Conservation (phyloP, 2,329 filamentous ascomycete species). For the Aspergillus sp. region DNA sequence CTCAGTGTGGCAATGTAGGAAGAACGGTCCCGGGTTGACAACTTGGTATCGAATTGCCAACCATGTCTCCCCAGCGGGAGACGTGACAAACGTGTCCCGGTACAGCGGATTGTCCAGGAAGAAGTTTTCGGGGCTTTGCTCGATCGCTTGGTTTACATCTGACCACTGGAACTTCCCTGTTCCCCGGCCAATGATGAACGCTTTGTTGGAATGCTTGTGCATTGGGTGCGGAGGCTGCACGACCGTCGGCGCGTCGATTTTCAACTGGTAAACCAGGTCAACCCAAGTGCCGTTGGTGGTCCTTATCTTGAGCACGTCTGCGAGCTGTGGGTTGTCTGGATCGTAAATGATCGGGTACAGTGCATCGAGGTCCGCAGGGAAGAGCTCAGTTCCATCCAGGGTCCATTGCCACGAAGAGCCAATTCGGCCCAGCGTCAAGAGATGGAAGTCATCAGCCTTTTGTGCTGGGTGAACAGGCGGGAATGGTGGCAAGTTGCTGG, state of each 20-base stretch:
- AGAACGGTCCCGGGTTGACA: conserved; percentile 41
- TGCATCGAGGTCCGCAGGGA: conserved; percentile 11
- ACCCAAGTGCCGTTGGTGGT: conserved; percentile 35
- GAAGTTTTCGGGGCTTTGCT: conserved; percentile 36
- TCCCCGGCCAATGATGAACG: conserved; percentile 38
- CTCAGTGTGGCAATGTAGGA: conserved; percentile 48
- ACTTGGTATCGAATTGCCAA: conserved; percentile 42
- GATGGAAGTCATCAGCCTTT: conserved; percentile 42
- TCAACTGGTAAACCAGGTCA: conserved; percentile 30
- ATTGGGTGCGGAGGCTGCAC: conserved; percentile 38
- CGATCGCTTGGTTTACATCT: conserved; percentile 35
- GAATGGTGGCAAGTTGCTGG: conserved; percentile 39
- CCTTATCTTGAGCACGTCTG: conserved; percentile 21
- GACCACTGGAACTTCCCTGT: conserved; percentile 34
- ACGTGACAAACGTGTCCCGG: conserved; percentile 37
- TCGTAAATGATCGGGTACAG: conserved; percentile 22
- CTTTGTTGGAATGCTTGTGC: conserved; percentile 45
- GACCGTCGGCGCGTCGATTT: conserved; percentile 13
- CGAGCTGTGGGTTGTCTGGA: conserved; percentile 26
- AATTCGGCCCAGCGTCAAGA: conserved; percentile 23
- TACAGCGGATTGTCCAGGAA: conserved; percentile 39
- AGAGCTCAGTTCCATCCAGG: conserved; percentile 20
- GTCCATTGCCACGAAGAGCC: conserved; percentile 26
- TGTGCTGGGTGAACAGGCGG: conserved; percentile 37
- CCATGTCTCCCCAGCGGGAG: conserved; percentile 29